Percentiles rank a stretch among this genome's conserved stretches.
Conservation (phyloP, 2,329 filamentous ascomycete species). For the Penicillium brasilianum region DNA sequence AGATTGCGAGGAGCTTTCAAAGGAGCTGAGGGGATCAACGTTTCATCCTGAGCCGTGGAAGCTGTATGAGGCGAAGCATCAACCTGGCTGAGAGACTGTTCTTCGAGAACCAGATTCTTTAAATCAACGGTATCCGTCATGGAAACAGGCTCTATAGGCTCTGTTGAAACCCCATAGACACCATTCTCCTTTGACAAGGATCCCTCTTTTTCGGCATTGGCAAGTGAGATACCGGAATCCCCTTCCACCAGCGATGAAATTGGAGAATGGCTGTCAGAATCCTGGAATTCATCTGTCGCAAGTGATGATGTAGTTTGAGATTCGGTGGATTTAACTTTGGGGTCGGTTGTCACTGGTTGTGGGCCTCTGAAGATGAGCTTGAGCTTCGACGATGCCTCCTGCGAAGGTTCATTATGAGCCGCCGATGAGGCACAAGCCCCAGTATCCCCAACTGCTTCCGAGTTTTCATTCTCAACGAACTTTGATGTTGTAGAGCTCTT, state of each 20-base stretch:
- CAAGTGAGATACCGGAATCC: constrained; percentile 9
- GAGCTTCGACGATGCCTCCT: not conserved
- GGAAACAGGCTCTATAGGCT: not conserved
- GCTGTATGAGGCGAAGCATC: not conserved
- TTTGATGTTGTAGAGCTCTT: not conserved
- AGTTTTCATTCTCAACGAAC: not conserved
- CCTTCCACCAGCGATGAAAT: not conserved
- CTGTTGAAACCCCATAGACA: not conserved
- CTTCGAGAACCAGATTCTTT: not conserved
- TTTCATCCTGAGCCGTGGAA: not conserved
- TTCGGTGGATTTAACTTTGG: not conserved
- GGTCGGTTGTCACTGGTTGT: not conserved
- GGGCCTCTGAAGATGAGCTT: not conserved
- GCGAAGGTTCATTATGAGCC: not conserved
- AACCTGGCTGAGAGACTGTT: not conserved
- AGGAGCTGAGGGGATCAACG: not conserved
- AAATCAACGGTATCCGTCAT: not conserved
- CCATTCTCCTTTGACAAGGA: not conserved
- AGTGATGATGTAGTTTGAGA: not conserved
- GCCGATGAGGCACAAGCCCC: not conserved
- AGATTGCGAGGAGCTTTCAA: not conserved
- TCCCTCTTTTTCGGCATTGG: not conserved
- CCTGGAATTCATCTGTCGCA: not conserved
- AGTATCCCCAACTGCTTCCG: too few relatives aligned
- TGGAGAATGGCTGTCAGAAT: not conserved